Conservation (phyloP, 768 basidiomycete genomes). For the Obba rivulosa region DNA sequence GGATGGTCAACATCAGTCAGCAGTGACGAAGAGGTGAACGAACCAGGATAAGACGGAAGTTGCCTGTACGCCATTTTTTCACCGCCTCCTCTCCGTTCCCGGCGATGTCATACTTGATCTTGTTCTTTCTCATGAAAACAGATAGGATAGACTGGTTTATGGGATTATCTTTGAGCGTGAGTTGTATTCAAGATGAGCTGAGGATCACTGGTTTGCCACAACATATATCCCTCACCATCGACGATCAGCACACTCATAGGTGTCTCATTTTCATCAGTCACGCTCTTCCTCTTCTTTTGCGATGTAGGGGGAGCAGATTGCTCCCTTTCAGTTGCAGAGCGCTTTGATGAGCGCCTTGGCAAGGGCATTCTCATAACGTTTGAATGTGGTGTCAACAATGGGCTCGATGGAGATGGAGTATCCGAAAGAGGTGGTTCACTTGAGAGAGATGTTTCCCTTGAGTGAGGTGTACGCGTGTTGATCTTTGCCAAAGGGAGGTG, state of each 20-base stretch:
- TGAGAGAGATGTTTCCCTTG: no score
- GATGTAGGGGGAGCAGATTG: conserved; percentile 22
- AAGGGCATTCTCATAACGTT: conserved; percentile 19
- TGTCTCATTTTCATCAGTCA: conserved; percentile 76
- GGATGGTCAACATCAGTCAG: no score
- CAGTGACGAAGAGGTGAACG: conserved; percentile 30
- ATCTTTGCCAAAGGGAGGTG: no score
- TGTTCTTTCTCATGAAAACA: conserved; percentile 94
- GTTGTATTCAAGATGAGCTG: not conserved
- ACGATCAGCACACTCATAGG: conserved; percentile 98
- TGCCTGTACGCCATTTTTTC: conserved; percentile 88
- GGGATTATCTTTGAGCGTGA: conserved; percentile 76
- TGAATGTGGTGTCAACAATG: conserved; percentile 19
- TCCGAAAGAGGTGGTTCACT: no score
- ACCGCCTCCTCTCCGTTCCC: conserved; percentile 96
- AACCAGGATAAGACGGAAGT: conserved; percentile 93
- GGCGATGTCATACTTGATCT: conserved; percentile 91
- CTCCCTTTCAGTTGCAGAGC: conserved; percentile 24
- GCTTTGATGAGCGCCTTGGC: conserved; percentile 27
- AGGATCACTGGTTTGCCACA: not conserved
- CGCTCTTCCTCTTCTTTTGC: conserved; percentile 45
- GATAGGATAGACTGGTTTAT: conserved; percentile 97
- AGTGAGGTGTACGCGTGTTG: no score
- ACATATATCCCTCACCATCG: conserved; percentile 60
- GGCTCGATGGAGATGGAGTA: no score